Evolutionary conservation across 768 basidiomycete genomes (phyloP), one percentile per base, ranked within the genome.

Genomic region (Pleurotus tuber-regium): DNA sequence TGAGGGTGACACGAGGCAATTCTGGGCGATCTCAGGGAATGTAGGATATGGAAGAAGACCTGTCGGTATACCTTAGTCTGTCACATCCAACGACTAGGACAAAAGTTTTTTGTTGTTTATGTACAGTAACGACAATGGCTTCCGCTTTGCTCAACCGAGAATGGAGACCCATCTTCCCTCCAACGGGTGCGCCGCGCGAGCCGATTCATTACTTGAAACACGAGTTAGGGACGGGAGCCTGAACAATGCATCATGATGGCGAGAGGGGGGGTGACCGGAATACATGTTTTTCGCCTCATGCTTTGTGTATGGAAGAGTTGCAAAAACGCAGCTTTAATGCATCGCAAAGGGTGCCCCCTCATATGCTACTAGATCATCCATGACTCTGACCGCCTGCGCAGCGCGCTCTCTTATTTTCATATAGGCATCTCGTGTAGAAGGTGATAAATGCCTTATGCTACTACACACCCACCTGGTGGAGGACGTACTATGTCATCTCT

Each of bases 161-260:
- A 48, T 31, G 46, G 46, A 48, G 31, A 23, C 29, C 46, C 31
- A 48, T 25, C 18, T 35, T 48, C 43, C 46, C 23, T 29, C n/a
- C 31, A 33, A 14, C 46, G 46, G 46, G 24, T 21, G 30, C 46
- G 46, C 46, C 46, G 31, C n/a, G n/a, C 46, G 46, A 48, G 46
- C 46, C n/a, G 12, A 48, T 47, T 42, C 46, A 35, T 35, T 33
- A 48, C 21, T 11, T 31, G 46, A 48, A 48, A 48, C 46, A 48
- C 46, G 46, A 48, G 46, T 33, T 33, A 48, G 46, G 46, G 46
- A 48, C 46, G 46, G 46, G 46, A 48, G 46, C 46, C 46, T 47
- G 29, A 47, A 35, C 31, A 47, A 21, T 33, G 46, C 31, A 33
- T 19, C 29, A 35, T 48, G 46, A 48, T 48, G 46, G 29, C n/a